phyloP scores from a whole-genome alignment of 225 moss, liverwort and hornwort genomes.

The Anthoceros angustus region DNA sequence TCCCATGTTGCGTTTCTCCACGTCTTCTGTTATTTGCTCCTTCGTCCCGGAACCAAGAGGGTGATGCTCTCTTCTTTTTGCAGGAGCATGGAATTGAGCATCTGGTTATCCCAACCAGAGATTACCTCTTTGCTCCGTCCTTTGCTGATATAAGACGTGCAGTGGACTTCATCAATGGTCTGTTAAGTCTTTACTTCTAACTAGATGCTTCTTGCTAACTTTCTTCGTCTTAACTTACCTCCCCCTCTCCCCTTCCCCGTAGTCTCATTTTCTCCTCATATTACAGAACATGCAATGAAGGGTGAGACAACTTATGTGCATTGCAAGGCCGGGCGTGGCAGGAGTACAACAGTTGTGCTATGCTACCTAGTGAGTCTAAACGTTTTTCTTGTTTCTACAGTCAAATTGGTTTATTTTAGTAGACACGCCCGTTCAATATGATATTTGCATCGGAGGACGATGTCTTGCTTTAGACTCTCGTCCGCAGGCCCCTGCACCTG shows the following conservation, averaged over 20 bases:
- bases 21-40: not conserved
- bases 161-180: constrained; percentile 75
- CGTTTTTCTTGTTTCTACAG: not conserved
- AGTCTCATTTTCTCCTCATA: not conserved
- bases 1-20: not conserved
- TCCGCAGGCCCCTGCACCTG: not conserved
- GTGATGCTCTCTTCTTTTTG: not conserved
- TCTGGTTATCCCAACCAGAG: constrained; percentile 87
- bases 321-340: constrained; percentile 91
- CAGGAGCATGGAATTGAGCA: constrained; percentile 78
- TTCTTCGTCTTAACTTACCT: not conserved
- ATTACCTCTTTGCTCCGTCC: constrained; percentile 92
- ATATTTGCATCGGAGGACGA: not conserved
- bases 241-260: not conserved
- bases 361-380: constrained; percentile 56
- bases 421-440: too few relatives aligned
- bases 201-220: not conserved
- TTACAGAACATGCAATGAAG: constrained; percentile 52
- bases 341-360: constrained; percentile 89
- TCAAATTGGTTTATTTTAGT: not conserved
- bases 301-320: constrained; percentile 84
- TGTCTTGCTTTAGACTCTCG: too few relatives aligned
- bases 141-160: constrained; percentile 62
- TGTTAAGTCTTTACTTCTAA: not conserved
- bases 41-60: not conserved